phyloP scores from a whole-genome alignment of 306 rosid genomes.

The Citrullus colocynthis region DNA sequence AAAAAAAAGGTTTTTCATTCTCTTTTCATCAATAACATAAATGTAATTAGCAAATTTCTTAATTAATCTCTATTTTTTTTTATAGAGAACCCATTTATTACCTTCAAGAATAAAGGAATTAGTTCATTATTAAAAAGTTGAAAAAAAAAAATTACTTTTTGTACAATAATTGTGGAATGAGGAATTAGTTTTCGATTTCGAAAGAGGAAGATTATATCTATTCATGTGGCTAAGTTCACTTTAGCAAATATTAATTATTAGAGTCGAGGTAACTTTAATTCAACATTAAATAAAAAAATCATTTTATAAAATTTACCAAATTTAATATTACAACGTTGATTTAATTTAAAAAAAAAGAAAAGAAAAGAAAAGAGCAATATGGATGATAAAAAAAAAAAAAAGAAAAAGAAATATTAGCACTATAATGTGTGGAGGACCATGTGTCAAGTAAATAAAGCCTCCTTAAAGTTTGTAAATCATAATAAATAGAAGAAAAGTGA shows the following conservation, averaged over 20 bases:
- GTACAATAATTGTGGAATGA: too few relatives aligned
- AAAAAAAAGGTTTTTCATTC: too few relatives aligned
- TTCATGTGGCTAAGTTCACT: too few relatives aligned
- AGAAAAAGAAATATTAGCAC: not conserved
- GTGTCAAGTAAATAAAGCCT: conserved; percentile 1
- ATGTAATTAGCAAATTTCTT: not conserved
- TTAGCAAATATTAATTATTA: too few relatives aligned
- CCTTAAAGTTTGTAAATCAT: conserved; percentile 1
- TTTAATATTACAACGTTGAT: not conserved
- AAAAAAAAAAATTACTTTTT: too few relatives aligned
- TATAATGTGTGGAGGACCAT: not conserved
- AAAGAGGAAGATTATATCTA: too few relatives aligned
- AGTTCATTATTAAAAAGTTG: too few relatives aligned
- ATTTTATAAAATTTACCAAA: not conserved
- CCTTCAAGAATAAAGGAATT: too few relatives aligned
- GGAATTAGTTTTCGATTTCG: too few relatives aligned
- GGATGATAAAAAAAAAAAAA: not conserved
- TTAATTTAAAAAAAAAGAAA: not conserved
- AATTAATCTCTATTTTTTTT: not conserved
- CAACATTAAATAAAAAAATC: not conserved
- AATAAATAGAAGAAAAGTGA: not conserved
- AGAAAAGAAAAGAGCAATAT: not conserved
- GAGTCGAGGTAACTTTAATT: too few relatives aligned
- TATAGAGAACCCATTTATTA: too few relatives aligned
- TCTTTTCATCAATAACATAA: too few relatives aligned